These are phyloP conservation scores for Hyaloscypha variabilis DNA, from an alignment of 495 filamentous ascomycete genomes.

Conservation along the genomic window DNA sequence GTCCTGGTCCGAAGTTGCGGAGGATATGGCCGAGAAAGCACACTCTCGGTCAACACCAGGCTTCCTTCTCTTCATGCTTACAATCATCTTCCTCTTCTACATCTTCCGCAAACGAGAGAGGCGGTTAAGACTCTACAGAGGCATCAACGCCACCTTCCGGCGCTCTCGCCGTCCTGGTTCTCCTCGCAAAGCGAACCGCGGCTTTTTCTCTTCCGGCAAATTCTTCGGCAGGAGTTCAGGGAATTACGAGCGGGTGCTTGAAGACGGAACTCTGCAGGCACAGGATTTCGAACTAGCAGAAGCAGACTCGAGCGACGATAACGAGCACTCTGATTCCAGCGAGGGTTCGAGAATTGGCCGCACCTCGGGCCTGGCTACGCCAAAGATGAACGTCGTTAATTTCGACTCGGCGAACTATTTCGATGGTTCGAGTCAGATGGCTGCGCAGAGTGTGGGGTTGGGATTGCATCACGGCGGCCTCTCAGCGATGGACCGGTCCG, in stretches of 20 bases:
- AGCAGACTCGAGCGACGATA: slow-evolving; percentile 53
- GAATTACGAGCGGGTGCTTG: slow-evolving; percentile 82
- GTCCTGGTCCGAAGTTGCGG: slow-evolving; percentile 56
- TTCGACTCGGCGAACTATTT: slow-evolving; percentile 41
- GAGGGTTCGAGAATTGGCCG: slow-evolving; percentile 53
- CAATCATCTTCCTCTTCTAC: slow-evolving; percentile 68
- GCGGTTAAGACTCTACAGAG: slow-evolving; percentile 64
- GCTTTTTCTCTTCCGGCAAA: slow-evolving; percentile 59
- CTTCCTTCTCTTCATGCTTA: slow-evolving; percentile 75
- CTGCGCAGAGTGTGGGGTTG: slow-evolving; percentile 20
- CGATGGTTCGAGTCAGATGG: slow-evolving; percentile 21
- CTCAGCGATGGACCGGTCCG: slow-evolving; percentile 67
- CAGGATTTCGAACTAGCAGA: slow-evolving; percentile 72
- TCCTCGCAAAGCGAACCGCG: slow-evolving; percentile 52
- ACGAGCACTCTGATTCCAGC: slow-evolving; percentile 51
- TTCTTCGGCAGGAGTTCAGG: slow-evolving; percentile 54
- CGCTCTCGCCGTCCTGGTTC: slow-evolving; percentile 54
- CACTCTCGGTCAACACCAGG: slow-evolving; percentile 65
- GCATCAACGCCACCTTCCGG: slow-evolving; percentile 54
- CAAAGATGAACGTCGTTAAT: slow-evolving; percentile 62
- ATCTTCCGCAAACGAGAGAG: slow-evolving; percentile 66
- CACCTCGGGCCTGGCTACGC: slow-evolving; percentile 65
- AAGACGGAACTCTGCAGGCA: slow-evolving; percentile 63
- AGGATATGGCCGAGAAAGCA: slow-evolving; percentile 65
- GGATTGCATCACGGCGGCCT: slow-evolving; percentile 30